Percentiles rank a stretch among this genome's conserved stretches.
Evolutionary conservation across 495 filamentous ascomycete genomes (phyloP).

Genomic region (Trichocladium antarcticum): DNA sequence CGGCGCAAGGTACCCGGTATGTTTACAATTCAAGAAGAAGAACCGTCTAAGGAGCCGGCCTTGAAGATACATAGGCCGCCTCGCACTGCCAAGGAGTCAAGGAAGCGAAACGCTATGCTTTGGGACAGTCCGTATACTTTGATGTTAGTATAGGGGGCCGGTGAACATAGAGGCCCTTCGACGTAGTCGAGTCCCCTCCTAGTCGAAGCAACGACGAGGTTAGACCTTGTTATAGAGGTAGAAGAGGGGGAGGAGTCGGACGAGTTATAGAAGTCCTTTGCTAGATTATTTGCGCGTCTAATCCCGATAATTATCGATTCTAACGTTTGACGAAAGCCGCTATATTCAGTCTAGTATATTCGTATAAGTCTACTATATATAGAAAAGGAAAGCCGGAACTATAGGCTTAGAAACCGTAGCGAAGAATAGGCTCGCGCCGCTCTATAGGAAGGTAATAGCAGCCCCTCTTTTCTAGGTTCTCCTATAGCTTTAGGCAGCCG

Average conservation of each 20-base stretch:
- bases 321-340: too few relatives aligned
- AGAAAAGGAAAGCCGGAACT: too few relatives aligned
- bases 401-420: too few relatives aligned
- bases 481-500: too few relatives aligned
- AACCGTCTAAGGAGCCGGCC: constrained; percentile 1
- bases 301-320: not conserved
- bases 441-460: too few relatives aligned
- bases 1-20: not conserved
- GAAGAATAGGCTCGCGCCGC: too few relatives aligned
- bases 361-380: too few relatives aligned
- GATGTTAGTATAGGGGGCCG: constrained; percentile 1
- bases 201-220: not conserved
- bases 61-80: too few relatives aligned
- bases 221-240: too few relatives aligned
- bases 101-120: constrained; percentile 9
- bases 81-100: too few relatives aligned
- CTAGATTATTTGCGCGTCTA: not conserved
- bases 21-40: constrained; percentile 9
- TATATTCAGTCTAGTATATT: too few relatives aligned
- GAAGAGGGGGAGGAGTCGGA: not conserved
- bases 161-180: constrained; percentile 4
- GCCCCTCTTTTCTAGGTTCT: too few relatives aligned
- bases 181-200: not conserved
- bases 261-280: not conserved
- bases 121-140: constrained; percentile 1